Conservation (phyloP, 2,329 filamentous ascomycete species). For the Ilyonectria mors-panacis region DNA sequence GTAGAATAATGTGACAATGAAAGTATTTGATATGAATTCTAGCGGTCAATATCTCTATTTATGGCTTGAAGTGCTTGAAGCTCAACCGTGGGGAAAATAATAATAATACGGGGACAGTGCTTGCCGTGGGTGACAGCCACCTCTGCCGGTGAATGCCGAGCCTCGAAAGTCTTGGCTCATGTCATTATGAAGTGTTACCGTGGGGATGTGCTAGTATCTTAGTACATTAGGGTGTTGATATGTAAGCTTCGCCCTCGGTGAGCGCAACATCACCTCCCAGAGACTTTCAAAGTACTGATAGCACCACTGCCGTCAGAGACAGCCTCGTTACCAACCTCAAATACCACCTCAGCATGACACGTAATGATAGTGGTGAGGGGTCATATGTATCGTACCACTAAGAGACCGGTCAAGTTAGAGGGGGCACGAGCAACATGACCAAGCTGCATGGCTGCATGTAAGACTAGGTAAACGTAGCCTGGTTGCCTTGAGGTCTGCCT, state of each 20-base stretch:
- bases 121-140: background rate
- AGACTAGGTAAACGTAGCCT: background rate
- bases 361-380: background rate
- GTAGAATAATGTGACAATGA: background rate
- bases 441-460: background rate
- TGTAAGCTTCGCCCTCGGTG: background rate
- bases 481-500: background rate
- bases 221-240: background rate
- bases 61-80: too few species aligned
- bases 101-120: too few species aligned
- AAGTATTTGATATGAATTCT: background rate
- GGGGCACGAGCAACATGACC: background rate
- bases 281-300: background rate
- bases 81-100: too few species aligned
- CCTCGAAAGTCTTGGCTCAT: background rate
- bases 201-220: background rate
- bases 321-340: background rate
- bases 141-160: background rate
- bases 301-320: background rate
- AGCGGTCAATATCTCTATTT: background rate
- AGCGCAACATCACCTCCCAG: background rate
- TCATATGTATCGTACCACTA: background rate
- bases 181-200: background rate
- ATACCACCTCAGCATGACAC: background rate
- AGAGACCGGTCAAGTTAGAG: background rate